These are phyloP conservation scores for Samsoniella hepiali DNA, from an alignment of 2,329 filamentous ascomycete genomes.

Conservation along the genomic window DNA sequence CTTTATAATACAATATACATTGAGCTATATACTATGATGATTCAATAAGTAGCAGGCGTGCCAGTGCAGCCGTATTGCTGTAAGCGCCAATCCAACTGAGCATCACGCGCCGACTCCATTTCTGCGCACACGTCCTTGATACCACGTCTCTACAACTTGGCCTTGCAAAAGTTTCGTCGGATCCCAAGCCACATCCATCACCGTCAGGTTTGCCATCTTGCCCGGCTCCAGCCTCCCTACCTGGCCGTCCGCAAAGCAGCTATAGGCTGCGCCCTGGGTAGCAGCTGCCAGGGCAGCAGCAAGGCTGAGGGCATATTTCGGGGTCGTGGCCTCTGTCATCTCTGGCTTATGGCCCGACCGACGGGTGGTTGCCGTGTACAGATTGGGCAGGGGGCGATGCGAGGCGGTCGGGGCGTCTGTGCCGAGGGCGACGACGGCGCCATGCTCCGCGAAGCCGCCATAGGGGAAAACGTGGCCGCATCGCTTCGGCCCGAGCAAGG, in stretches of 20 bases:
- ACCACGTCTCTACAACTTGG: constrained; percentile 49
- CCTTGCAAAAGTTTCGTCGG: constrained; percentile 44
- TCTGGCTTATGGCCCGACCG: constrained; percentile 45
- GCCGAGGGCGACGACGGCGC: constrained; percentile 51
- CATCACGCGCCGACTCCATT: too few relatives aligned
- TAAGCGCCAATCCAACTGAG: too few relatives aligned
- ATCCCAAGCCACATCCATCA: constrained; percentile 46
- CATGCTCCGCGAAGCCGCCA: constrained; percentile 50
- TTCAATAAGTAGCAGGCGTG: too few relatives aligned
- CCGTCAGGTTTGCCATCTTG: constrained; percentile 53
- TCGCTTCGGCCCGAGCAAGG: constrained; percentile 47
- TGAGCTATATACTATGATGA: too few relatives aligned
- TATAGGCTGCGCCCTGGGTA: constrained; percentile 49
- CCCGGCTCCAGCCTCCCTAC: constrained; percentile 49
- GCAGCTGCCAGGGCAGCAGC: constrained; percentile 49
- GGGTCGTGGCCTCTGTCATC: constrained; percentile 41
- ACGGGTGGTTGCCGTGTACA: constrained; percentile 54
- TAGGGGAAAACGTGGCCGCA: constrained; percentile 58
- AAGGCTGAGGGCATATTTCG: constrained; percentile 48
- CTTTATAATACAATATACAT: too few relatives aligned
- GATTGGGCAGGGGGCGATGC: constrained; percentile 45
- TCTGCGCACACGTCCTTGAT: background rate
- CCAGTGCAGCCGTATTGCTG: too few relatives aligned
- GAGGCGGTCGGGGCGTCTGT: constrained; percentile 55
- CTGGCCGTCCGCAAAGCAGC: constrained; percentile 48